Base-by-base conservation (phyloP, 441 rosid genomes). In the Adansonia grandidieri region DNA sequence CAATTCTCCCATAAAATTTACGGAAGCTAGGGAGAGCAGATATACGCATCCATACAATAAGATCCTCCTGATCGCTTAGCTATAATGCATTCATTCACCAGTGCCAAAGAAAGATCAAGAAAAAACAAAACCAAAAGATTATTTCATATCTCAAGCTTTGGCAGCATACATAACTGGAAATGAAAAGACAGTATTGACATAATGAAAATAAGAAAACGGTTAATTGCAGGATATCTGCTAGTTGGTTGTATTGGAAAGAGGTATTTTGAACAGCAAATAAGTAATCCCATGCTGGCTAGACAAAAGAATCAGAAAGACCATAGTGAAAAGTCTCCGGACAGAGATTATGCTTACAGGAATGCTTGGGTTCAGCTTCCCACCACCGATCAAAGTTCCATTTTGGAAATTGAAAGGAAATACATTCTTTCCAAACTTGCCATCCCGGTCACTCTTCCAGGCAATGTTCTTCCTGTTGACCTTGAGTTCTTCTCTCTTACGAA, bases 1-100 rank as follows among this genome's bases (percentile, higher is more conserved):
- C 97, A 20, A 91, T 89, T 87, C 91, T 84, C 71, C 71, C 97
- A 74, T 93, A 93, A 75, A 93, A 54, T 82, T 94, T 94, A 69
- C 91, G 83, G 83, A 94, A 94, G 87, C 89, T 91, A 64, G 97
- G 95, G 17, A 91, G 85, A 45, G 98, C 97, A 78, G 98, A 88
- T 73, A 89, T 87, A 56, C 94, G 91, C 93, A 94, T 94, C 98
- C 97, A 92, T 37, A 92, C 91, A 1, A 92, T 87, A 56, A 94
- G 90, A 84, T 94, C 98, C 88, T 94, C 96, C 84, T 92, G 95
- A 79, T 91, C 88, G 60, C 95, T 89, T 77, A 94, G 89, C 98
- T 93, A 77, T 40, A 67, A 62, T 20, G 73, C 65, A 66, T 63
- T 67, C n/a, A 61, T 66, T 77, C 73, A 83, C 70, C 78, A 56